Evolutionary conservation across 768 basidiomycete species (phyloP), one percentile per base, ranked within the genome.

Genomic region (Suillus tomentosus): DNA sequence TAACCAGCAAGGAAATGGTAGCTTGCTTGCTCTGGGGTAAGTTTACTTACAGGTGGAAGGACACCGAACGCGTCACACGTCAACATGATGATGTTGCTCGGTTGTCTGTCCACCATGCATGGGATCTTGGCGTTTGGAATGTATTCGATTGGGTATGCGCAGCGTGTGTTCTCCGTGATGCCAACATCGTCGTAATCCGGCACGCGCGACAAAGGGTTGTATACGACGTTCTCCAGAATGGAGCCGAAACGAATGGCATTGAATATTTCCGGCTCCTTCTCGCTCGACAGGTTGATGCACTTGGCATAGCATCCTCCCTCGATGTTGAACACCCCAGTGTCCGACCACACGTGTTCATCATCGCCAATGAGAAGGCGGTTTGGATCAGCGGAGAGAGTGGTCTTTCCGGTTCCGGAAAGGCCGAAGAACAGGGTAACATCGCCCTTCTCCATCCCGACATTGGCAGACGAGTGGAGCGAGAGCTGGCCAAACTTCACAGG

Each of bases 251-350:
- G 85, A 80, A 99, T 96, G 64, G 97, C 97, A 72, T 87, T 90
- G 85, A 79, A 96, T 74, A 99, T 99, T 76, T 98, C 97, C 61
- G 97, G 97, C 74, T 99, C 97, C 83, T 98, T 98, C 79, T 97
- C 94, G 27, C 88, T 87, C 48, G 95, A 95, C 65, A 99, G 88
- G 82, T 97, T 97, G 82, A 99, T 91, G 77, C 88, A 90, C 81
- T 99, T 99, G 78, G 97, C 97, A 76, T 99, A 99, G 79, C 97
- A 99, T 58, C 97, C 97, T 67, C 97, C 97, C 74, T 99, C 97
- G 73, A 99, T 99, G 85, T 99, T 99, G 88, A 99, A 99, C 65
- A 99, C 96, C 73, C 97, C 97, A 19, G 84, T 90, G 79, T 99
- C 97, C 17, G 94, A 95, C 97, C 97, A 99, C 72, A 99, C 97